Conservation (phyloP, 805 yeast genomes). For the Candida saitoana region DNA sequence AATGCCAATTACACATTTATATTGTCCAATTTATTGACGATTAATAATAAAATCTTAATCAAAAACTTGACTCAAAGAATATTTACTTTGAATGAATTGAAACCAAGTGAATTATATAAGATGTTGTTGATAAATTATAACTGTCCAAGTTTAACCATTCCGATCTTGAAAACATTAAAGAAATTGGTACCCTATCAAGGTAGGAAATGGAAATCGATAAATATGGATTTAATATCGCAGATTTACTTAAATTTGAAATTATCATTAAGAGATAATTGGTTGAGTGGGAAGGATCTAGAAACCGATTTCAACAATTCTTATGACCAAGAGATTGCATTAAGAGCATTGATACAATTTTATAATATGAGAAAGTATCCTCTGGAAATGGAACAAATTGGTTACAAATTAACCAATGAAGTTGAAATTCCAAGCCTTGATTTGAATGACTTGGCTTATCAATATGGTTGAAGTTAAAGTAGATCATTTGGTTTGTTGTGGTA, state of each 20-base stretch:
- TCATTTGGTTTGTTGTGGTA: no score
- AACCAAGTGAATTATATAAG: conserved; percentile 60
- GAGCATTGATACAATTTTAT: conserved; percentile 76
- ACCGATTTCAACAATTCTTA: conserved; percentile 72
- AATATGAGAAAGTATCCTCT: conserved; percentile 54
- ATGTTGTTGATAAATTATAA: conserved; percentile 53
- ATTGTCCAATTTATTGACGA: conserved; percentile 48
- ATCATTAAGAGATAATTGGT: conserved; percentile 80
- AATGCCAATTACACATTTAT: conserved; percentile 46
- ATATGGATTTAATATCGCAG: conserved; percentile 89
- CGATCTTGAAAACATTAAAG: conserved; percentile 70
- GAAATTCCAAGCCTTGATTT: conserved; percentile 19
- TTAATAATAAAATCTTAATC: conserved; percentile 55
- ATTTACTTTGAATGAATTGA: conserved; percentile 55
- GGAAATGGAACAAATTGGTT: conserved; percentile 56
- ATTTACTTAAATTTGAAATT: conserved; percentile 74
- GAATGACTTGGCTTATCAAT: conserved; percentile 11
- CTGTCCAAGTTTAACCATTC: conserved; percentile 58
- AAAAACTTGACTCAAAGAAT: conserved; percentile 69
- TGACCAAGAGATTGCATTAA: conserved; percentile 79
- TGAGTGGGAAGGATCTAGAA: conserved; percentile 73
- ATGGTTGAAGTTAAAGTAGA: neutral
- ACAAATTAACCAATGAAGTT: conserved; percentile 28
- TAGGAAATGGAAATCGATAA: conserved; percentile 86
- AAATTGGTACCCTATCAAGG: conserved; percentile 87